Evolutionary conservation across 2,329 filamentous ascomycete species (phyloP), one percentile per base, ranked within the genome.

Genomic region (Aspergillus melleus): DNA sequence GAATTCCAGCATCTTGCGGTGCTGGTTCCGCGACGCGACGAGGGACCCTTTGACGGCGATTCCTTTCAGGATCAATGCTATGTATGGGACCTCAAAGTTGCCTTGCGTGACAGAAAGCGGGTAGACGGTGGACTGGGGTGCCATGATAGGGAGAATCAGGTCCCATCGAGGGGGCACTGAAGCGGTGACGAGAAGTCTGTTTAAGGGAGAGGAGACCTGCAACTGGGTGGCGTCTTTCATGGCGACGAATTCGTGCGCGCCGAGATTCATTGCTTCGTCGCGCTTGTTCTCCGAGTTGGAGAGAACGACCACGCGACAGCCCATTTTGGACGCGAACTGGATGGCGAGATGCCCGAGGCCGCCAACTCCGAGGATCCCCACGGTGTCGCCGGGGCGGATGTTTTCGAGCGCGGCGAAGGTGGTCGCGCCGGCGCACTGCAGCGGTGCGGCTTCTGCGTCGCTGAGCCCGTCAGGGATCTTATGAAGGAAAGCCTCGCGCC

Each of bases 281-380:
- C 67, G 64, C 61, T 74, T 73, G 19, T 64, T 57, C 29, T 68
- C 66, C 6, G 68, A 66, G 44, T 69, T 66, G 2, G 70, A 72
- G 6, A 73, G 55, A 1, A 70, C 72, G 16, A 74, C 72, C 14
- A 75, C 74, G 42, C 90, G 86, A 32, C 86, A 88, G n/a, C 88
- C 88, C 1, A 92, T 79, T 1, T 89, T 89, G 62, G 84, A 84
- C 0, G 89, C 86, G 70, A 84, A 90, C 65, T 90, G 81, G 24
- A 92, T 74, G 0, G 84, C 90, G 62, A 91, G 86, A 68, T 92
- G 89, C 0, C 89, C 89, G 0, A 92, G 78, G 0, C 89, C 89
- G 20, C 90, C 90, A 8, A 92, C 78, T 2, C 90, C 89, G 16
- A 90, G 80, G 51, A 92, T 84, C 0, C 84, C 90, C 1, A 93